Conservation (phyloP, 169 alveolate genomes). For the Eimeria maxima region DNA sequence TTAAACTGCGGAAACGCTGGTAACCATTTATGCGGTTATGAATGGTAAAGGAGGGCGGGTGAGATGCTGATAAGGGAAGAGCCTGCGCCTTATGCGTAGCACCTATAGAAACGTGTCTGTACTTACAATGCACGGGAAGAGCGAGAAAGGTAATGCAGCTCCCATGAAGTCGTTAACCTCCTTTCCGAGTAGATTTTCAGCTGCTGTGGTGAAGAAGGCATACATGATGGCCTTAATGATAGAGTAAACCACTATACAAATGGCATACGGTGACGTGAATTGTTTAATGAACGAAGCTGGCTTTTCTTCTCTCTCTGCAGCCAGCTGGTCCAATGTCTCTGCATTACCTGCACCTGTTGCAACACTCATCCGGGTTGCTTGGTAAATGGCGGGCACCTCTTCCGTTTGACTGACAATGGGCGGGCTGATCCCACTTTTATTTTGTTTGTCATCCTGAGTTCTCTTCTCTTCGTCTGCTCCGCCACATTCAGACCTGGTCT, state of each 20-base stretch:
- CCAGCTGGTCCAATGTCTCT: conserved; percentile 69
- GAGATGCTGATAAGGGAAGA: background rate
- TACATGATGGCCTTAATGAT: conserved; percentile 68
- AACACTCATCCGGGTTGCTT: conserved; percentile 68
- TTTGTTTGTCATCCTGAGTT: conserved; percentile 36
- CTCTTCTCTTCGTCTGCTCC: conserved; percentile 24
- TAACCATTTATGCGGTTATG: no score
- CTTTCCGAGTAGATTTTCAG: conserved; percentile 79
- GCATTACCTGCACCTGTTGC: conserved; percentile 73
- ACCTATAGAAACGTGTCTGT: background rate
- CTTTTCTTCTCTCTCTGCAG: conserved; percentile 36
- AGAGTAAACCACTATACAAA: conserved; percentile 70
- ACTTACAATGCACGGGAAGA: conserved; percentile 82
- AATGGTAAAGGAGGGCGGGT: background rate
- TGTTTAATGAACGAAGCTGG: conserved; percentile 77
- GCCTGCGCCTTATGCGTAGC: background rate
- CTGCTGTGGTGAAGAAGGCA: conserved; percentile 78
- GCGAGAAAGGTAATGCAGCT: conserved; percentile 78
- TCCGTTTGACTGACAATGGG: background rate
- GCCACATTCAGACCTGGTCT: conserved; percentile 25
- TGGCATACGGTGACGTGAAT: conserved; percentile 64
- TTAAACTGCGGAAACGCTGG: no score
- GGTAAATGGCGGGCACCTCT: conserved; percentile 54
- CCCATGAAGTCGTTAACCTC: conserved; percentile 84
- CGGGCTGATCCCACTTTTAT: background rate